These are phyloP conservation scores for Heliamphora pulchella DNA, from an alignment of 179 eudicot species.

Conservation along the genomic window DNA sequence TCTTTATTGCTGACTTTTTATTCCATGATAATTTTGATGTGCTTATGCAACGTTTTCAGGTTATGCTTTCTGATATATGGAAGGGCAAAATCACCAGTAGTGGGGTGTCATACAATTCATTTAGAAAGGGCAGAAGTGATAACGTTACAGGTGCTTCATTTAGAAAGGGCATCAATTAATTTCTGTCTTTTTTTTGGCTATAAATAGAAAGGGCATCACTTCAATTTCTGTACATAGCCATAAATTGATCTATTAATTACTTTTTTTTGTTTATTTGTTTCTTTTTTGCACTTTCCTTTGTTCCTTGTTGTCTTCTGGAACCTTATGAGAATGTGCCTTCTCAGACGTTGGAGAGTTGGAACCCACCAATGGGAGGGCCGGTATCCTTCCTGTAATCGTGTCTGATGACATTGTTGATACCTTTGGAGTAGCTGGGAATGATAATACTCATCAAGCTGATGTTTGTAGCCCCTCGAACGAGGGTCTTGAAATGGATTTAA, in stretches of 20 bases:
- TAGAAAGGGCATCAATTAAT: background rate
- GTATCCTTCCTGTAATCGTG: constrained; percentile 21
- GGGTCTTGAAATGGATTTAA: constrained; percentile 13
- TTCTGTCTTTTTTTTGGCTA: too few species aligned
- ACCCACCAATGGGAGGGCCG: constrained; percentile 26
- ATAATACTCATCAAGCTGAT: constrained; percentile 27
- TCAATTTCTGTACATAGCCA: too few species aligned
- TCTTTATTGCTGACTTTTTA: too few species aligned
- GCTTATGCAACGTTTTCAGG: constrained; percentile 33
- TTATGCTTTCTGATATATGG: constrained; percentile 62
- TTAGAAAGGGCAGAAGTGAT: constrained; percentile 42
- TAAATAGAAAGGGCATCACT: too few species aligned
- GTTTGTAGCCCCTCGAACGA: constrained; percentile 22
- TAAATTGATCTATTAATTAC: too few species aligned
- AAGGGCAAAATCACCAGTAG: constrained; percentile 70
- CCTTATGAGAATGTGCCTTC: background rate
- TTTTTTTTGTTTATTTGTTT: too few species aligned
- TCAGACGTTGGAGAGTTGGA: constrained; percentile 36
- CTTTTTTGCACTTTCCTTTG: background rate
- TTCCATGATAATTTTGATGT: background rate
- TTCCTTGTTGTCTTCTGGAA: constrained; percentile 1
- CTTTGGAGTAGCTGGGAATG: constrained; percentile 22
- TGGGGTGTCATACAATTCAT: constrained; percentile 45
- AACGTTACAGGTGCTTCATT: constrained; percentile 40
- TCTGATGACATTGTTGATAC: constrained; percentile 29